phyloP scores from a whole-genome alignment of 1,284 basidiomycete species.

The Tausonia pullulans region DNA sequence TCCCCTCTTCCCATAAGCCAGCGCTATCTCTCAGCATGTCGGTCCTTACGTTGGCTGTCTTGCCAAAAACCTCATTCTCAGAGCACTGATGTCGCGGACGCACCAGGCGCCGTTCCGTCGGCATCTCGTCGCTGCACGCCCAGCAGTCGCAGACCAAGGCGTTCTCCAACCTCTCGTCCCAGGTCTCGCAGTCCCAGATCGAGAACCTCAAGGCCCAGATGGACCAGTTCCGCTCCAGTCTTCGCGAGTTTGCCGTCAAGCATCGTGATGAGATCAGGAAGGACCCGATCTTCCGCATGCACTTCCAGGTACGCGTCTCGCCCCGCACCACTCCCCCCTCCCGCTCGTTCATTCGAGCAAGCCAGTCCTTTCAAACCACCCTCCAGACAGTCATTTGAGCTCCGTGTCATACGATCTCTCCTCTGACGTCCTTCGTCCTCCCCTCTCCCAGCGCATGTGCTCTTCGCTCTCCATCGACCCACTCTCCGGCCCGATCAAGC shows the following conservation, averaged over 20 bases:
- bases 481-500: constrained; percentile 48
- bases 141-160: constrained; percentile 27
- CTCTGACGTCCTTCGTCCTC: background rate
- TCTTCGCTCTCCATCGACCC: constrained; percentile 90
- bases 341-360: too few species aligned
- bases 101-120: constrained; percentile 16
- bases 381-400: background rate
- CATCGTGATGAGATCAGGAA: constrained; percentile 76
- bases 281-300: constrained; percentile 79
- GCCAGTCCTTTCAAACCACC: background rate
- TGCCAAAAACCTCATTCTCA: too few species aligned
- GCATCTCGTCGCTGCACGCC: constrained; percentile 16
- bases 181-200: constrained; percentile 65
- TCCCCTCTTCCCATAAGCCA: too few species aligned
- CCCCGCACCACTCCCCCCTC: background rate
- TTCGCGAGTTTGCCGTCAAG: constrained; percentile 66
- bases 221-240: constrained; percentile 66
- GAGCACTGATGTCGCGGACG: too few species aligned
- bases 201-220: constrained; percentile 70
- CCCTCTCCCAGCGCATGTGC: constrained; percentile 70
- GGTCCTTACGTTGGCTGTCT: too few species aligned
- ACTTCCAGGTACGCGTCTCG: constrained; percentile 46
- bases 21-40: too few species aligned
- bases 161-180: constrained; percentile 67
- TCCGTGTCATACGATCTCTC: too few species aligned